These are phyloP conservation scores for Tylopilus balloui DNA, from an alignment of 768 basidiomycete genomes.

Conservation along the genomic window DNA sequence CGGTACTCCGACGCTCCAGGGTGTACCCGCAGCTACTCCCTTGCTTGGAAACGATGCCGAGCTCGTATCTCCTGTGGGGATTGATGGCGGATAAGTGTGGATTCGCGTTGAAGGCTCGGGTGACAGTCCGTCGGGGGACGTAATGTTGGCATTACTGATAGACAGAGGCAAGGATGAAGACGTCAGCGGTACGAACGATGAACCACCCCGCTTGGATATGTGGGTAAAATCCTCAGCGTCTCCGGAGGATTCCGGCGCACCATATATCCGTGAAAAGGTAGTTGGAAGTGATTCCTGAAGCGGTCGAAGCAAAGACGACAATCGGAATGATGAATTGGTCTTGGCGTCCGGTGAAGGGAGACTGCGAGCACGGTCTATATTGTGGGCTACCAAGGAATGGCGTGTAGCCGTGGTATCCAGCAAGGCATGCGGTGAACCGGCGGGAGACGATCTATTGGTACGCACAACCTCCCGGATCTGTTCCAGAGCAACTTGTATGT, in stretches of 20 bases:
- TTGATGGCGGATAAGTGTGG: constrained; percentile 81
- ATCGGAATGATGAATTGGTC: constrained; percentile 49
- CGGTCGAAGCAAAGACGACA: constrained; percentile 63
- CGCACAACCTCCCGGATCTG: constrained; percentile 79
- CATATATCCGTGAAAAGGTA: constrained; percentile 33
- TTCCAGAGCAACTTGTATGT: constrained; percentile 70
- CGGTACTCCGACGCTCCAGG: constrained; percentile 66
- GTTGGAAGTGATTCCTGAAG: constrained; percentile 53
- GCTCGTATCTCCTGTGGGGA: constrained; percentile 46
- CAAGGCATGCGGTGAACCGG: constrained; percentile 30
- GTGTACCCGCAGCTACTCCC: constrained; percentile 33
- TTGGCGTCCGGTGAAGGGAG: constrained; percentile 33
- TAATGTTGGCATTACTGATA: constrained; percentile 8
- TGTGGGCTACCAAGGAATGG: constrained; percentile 18
- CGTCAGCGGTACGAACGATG: constrained; percentile 58
- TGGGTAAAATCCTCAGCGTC: constrained; percentile 67
- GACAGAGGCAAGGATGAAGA: constrained; percentile 32
- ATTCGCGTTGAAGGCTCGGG: constrained; percentile 34
- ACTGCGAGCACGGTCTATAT: constrained; percentile 40
- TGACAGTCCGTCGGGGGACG: constrained; percentile 9
- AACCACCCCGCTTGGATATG: constrained; percentile 52
- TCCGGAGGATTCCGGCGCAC: constrained; percentile 32
- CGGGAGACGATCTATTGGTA: constrained; percentile 38
- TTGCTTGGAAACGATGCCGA: constrained; percentile 37
- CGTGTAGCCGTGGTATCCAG: constrained; percentile 59